Conservation (phyloP, 371 early-diverging fungal genomes). For the Entomophthora muscae region DNA sequence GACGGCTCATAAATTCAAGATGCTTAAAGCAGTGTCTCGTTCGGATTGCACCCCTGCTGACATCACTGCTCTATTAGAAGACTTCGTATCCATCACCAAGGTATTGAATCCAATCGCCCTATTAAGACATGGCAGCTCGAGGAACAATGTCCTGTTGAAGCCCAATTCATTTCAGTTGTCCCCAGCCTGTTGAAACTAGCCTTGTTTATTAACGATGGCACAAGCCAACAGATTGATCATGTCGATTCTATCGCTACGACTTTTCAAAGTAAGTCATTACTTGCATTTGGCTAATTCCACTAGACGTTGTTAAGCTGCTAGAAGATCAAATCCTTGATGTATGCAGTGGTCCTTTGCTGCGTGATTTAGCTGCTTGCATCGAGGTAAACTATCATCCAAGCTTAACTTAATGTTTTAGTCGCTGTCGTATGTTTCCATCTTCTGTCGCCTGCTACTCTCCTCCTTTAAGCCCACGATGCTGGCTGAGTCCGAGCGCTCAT, state of each 20-base stretch:
- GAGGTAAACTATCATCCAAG: not conserved
- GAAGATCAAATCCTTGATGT: not conserved
- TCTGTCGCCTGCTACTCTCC: not conserved
- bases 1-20: not conserved
- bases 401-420: not conserved
- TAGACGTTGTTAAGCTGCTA: too few species aligned
- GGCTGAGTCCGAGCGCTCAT: not conserved
- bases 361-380: not conserved
- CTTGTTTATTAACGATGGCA: too few species aligned
- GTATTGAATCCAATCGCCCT: not conserved
- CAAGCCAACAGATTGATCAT: too few species aligned
- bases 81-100: not conserved
- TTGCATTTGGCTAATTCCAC: too few species aligned
- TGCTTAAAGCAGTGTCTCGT: not conserved
- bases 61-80: not conserved
- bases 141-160: not conserved
- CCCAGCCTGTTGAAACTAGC: not conserved
- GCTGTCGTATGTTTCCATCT: not conserved
- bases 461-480: not conserved
- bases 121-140: not conserved
- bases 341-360: not conserved
- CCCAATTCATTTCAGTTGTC: not conserved
- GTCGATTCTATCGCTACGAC: too few species aligned
- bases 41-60: not conserved
- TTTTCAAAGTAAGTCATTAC: not conserved